phyloP scores from a whole-genome alignment of 306 rosid species.

The Rosa chinensis region DNA sequence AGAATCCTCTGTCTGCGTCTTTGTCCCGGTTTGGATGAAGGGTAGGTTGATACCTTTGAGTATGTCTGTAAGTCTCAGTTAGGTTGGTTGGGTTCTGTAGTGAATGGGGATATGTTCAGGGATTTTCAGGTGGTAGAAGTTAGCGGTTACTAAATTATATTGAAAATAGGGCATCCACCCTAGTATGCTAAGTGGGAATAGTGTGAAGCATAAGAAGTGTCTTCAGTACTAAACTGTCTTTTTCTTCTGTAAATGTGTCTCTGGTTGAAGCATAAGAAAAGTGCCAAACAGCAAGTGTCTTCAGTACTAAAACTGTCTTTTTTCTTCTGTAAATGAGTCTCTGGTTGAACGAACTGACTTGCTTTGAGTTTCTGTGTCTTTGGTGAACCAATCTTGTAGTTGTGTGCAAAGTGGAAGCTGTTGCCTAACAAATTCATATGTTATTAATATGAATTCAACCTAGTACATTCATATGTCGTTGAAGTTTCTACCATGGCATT shows the following conservation, averaged over 20 bases:
- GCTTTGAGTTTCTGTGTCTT: neutral
- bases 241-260: too few relatives aligned
- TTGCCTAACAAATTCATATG: slow-evolving; percentile 16
- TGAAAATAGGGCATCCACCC: neutral
- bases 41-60: neutral
- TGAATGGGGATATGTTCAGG: neutral
- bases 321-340: neutral
- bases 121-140: neutral
- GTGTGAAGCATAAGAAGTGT: neutral
- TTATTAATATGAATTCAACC: slow-evolving; percentile 1
- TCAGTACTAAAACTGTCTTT: neutral
- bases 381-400: neutral
- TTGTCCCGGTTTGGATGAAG: neutral
- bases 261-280: neutral
- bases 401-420: slow-evolving; percentile 50
- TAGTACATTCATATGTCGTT: slow-evolving; percentile 23
- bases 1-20: neutral
- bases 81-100: neutral
- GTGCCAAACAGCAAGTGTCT: neutral
- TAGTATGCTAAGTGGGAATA: neutral
- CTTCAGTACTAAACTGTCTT: neutral
- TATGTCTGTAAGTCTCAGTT: neutral
- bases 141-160: neutral
- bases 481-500: slow-evolving; percentile 64
- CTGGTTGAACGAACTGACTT: neutral